Evolutionary conservation across 2,329 filamentous ascomycete genomes (phyloP).

Genomic region (Dactylonectria estremocensis): DNA sequence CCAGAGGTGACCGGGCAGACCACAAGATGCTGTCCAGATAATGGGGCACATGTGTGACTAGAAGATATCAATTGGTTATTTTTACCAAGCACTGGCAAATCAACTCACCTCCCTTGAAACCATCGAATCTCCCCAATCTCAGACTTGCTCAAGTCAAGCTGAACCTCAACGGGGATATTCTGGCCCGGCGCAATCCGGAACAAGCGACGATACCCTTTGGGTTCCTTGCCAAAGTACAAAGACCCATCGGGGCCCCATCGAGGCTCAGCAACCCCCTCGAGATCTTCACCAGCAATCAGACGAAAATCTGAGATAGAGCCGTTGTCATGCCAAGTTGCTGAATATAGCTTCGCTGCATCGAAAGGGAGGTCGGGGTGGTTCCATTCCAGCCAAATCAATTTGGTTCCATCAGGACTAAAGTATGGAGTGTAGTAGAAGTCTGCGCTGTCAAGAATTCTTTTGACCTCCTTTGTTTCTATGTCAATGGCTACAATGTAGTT

Average conservation of each 20-base stretch:
- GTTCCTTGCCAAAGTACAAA: constrained; percentile 65
- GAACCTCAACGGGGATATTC: constrained; percentile 49
- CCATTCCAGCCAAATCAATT: constrained; percentile 69
- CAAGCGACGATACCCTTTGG: constrained; percentile 63
- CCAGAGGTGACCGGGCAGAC: constrained; percentile 54
- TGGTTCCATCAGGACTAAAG: constrained; percentile 63
- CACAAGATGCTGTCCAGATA: constrained; percentile 55
- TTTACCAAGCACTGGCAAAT: neutral
- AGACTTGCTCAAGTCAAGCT: constrained; percentile 57
- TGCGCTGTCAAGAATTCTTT: constrained; percentile 58
- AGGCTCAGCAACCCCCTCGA: constrained; percentile 64
- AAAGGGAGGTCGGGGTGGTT: constrained; percentile 69
- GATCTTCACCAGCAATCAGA: constrained; percentile 59
- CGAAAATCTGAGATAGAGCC: constrained; percentile 51
- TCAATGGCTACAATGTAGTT: constrained; percentile 60
- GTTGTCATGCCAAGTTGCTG: constrained; percentile 58
- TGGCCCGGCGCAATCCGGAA: constrained; percentile 55
- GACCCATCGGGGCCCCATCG: constrained; percentile 65
- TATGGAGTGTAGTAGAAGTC: constrained; percentile 69
- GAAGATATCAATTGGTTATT: constrained; percentile 15
- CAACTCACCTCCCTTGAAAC: constrained; percentile 51
- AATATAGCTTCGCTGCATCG: constrained; percentile 61
- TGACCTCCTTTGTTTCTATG: constrained; percentile 57
- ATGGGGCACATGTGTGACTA: constrained; percentile 58
- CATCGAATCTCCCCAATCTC: constrained; percentile 57